Conservation (phyloP, 2,329 filamentous ascomycete genomes). For the Colletotrichum sp. region DNA sequence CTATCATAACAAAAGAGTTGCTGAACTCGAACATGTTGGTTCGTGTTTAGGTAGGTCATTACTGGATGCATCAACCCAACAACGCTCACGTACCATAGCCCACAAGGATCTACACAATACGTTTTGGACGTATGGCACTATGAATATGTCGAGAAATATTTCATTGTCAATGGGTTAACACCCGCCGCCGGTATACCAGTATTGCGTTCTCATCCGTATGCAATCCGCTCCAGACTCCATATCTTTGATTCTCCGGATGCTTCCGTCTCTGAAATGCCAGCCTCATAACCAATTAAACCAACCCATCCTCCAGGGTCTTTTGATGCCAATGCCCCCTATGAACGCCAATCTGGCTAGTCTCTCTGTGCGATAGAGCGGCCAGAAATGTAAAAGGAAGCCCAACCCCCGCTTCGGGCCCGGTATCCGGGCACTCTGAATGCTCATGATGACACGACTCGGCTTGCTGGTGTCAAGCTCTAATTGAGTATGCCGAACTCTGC, state of each 20-base stretch:
- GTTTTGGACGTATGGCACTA: not conserved
- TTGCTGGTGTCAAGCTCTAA: not conserved
- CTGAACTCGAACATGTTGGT: not conserved
- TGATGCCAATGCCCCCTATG: not conserved
- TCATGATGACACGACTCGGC: not conserved
- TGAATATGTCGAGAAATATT: not conserved
- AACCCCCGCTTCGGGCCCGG: not conserved
- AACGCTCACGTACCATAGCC: not conserved
- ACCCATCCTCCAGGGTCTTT: constrained; percentile 1
- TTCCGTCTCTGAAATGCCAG: not conserved
- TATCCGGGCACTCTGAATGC: not conserved
- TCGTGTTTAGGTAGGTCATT: not conserved
- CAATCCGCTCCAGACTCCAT: constrained; percentile 3
- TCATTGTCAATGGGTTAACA: not conserved
- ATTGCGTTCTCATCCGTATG: not conserved
- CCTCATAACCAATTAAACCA: not conserved
- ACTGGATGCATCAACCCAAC: not conserved
- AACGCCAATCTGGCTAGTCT: constrained; percentile 6
- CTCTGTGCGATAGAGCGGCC: not conserved
- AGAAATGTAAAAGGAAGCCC: not conserved
- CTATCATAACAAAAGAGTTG: not conserved
- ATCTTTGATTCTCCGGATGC: not conserved
- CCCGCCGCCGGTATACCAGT: not conserved
- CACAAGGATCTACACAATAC: not conserved
- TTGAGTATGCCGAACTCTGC: not conserved